Evolutionary conservation across 208 protist genomes (phyloP).

Genomic region (Leishmania major): DNA sequence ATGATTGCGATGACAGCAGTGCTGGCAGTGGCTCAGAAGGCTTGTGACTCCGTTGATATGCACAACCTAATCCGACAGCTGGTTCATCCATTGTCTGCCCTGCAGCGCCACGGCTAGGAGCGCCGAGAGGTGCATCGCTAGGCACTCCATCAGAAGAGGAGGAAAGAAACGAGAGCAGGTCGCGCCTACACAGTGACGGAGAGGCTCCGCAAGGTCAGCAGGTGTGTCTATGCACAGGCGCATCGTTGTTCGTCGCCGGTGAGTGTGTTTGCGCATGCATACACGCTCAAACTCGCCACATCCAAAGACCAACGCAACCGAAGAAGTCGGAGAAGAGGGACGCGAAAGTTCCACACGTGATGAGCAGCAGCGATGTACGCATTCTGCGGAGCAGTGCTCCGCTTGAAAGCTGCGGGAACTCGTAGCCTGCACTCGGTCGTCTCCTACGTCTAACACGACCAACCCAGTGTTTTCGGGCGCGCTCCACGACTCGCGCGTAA

Average conservation of each 20-base stretch:
- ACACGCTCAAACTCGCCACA: neutral
- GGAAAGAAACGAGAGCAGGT: neutral
- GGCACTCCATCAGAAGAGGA: neutral
- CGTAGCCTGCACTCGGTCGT: neutral
- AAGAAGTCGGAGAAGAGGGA: neutral
- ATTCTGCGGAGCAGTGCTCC: neutral
- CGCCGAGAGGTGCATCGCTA: neutral
- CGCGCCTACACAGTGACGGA: neutral
- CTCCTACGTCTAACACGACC: neutral
- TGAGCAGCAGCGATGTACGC: neutral
- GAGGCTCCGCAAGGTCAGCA: neutral
- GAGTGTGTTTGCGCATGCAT: neutral
- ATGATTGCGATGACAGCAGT: neutral
- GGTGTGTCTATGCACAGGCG: neutral
- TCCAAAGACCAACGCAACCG: too few relatives aligned
- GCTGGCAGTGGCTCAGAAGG: neutral
- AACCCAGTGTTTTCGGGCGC: neutral
- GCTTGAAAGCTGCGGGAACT: neutral
- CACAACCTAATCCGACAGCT: neutral
- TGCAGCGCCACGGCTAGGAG: neutral
- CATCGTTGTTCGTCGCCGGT: neutral
- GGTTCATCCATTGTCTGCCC: neutral
- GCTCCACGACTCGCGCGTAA: neutral
- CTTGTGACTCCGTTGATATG: neutral
- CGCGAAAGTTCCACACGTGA: neutral